Conservation (phyloP, 2,329 filamentous ascomycete species). For the Aspergillus proliferans region DNA sequence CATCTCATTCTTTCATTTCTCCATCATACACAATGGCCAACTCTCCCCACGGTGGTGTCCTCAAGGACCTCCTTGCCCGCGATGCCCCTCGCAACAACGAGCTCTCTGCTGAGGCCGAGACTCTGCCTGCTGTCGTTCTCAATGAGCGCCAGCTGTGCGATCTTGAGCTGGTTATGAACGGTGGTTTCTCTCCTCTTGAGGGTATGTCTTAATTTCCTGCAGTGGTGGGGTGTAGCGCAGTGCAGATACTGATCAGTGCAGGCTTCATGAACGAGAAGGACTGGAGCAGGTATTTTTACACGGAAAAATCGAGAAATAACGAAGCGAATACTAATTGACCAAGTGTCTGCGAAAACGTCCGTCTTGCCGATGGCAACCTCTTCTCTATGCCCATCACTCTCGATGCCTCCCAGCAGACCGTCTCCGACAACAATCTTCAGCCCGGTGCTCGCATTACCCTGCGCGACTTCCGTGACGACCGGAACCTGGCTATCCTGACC, state of each 20-base stretch:
- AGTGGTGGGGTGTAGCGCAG: constrained; percentile 5
- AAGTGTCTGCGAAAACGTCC: constrained; percentile 77
- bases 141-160: constrained; percentile 95
- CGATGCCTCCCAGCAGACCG: constrained; percentile 68
- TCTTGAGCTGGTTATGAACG: constrained; percentile 93
- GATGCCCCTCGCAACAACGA: constrained; percentile 77
- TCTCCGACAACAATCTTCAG: constrained; percentile 71
- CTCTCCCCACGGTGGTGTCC: constrained; percentile 76
- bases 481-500: constrained; percentile 90
- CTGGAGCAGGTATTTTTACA: constrained; percentile 70
- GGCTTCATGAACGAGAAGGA: constrained; percentile 97
- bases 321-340: constrained; percentile 7
- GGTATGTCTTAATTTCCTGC: constrained; percentile 51
- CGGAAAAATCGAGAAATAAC: constrained; percentile 1
- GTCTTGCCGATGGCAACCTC: constrained; percentile 79
- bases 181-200: constrained; percentile 95
- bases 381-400: constrained; percentile 97
- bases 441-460: constrained; percentile 76
- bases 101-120: constrained; percentile 78
- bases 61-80: constrained; percentile 95
- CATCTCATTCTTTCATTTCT: constrained; percentile 6
- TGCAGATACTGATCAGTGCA: constrained; percentile 34
- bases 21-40: constrained; percentile 40
- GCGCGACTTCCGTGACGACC: constrained; percentile 92
- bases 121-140: constrained; percentile 73